Evolutionary conservation across 2,329 filamentous ascomycete genomes (phyloP).

Genomic region (Ramularia collo-cygni): DNA sequence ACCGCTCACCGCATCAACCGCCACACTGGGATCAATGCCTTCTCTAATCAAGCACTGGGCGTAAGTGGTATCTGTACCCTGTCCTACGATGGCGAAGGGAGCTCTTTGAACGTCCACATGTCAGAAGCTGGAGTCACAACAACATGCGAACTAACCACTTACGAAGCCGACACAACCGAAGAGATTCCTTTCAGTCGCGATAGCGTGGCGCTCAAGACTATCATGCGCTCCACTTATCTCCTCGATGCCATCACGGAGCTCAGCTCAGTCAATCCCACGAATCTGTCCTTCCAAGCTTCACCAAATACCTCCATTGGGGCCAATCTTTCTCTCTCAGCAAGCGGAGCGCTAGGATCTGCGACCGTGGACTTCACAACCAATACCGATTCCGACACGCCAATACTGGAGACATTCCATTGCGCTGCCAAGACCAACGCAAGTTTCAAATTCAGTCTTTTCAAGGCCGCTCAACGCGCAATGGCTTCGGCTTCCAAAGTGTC

Average conservation of each 20-base stretch:
- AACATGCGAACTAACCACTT: slow-evolving; percentile 84
- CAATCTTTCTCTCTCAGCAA: slow-evolving; percentile 62
- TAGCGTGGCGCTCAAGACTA: slow-evolving; percentile 80
- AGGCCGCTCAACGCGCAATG: slow-evolving; percentile 87
- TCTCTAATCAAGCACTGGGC: slow-evolving; percentile 74
- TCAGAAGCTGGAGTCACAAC: slow-evolving; percentile 83
- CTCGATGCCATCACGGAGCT: slow-evolving; percentile 66
- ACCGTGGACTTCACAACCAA: slow-evolving; percentile 50
- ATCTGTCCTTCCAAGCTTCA: slow-evolving; percentile 45
- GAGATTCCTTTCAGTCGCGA: slow-evolving; percentile 85
- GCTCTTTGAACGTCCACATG: slow-evolving; percentile 75
- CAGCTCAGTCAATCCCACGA: slow-evolving; percentile 56
- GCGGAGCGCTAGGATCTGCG: slow-evolving; percentile 53
- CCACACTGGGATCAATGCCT: slow-evolving; percentile 54
- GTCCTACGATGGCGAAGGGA: slow-evolving; percentile 66
- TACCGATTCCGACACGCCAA: slow-evolving; percentile 25
- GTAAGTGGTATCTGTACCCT: slow-evolving; percentile 82
- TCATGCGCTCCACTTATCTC: slow-evolving; percentile 74
- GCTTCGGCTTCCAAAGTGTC: slow-evolving; percentile 86
- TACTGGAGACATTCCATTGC: slow-evolving; percentile 71
- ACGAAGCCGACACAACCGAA: slow-evolving; percentile 47
- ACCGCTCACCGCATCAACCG: slow-evolving; percentile 31
- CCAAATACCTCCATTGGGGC: slow-evolving; percentile 45
- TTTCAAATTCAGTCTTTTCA: slow-evolving; percentile 83
- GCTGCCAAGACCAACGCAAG: slow-evolving; percentile 53